Percentiles rank a stretch among this genome's conserved stretches.
phyloP scores from a whole-genome alignment of 2,329 filamentous ascomycete species.

The Hymenoscyphus fructigenus region DNA sequence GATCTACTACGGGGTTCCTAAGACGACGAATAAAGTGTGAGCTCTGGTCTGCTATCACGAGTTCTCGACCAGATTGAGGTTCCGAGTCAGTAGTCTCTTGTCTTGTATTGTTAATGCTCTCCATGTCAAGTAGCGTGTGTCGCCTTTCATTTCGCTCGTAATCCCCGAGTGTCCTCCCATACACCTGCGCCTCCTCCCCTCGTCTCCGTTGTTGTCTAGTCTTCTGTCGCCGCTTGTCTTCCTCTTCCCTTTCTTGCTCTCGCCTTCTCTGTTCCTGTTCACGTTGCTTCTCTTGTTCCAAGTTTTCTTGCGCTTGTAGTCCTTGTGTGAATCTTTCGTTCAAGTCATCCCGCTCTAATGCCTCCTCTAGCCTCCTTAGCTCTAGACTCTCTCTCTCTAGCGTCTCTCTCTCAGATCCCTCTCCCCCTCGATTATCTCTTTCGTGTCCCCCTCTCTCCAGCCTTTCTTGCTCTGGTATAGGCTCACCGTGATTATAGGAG shows the following conservation, averaged over 20 bases:
- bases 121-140: slow-evolving; percentile 1
- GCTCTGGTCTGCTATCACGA: too few species aligned
- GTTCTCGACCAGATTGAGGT: too few species aligned
- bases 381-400: slow-evolving; percentile 4
- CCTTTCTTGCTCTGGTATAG: too few species aligned
- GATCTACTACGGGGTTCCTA: too few species aligned
- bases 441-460: neutral
- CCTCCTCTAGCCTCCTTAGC: slow-evolving; percentile 6
- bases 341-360: neutral
- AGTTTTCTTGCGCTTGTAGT: slow-evolving; percentile 14
- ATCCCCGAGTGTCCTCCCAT: neutral
- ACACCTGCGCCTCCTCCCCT: neutral
- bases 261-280: neutral
- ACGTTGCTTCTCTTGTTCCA: neutral
- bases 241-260: slow-evolving; percentile 7
- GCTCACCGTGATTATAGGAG: too few species aligned
- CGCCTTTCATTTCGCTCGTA: slow-evolving; percentile 4
- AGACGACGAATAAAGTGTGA: too few species aligned
- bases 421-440: neutral
- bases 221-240: slow-evolving; percentile 7
- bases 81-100: too few species aligned
- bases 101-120: neutral
- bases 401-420: neutral
- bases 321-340: neutral
- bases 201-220: slow-evolving; percentile 8